Conservation (phyloP, 805 yeast genomes). For the Tetrapisispora iriomotensis region DNA sequence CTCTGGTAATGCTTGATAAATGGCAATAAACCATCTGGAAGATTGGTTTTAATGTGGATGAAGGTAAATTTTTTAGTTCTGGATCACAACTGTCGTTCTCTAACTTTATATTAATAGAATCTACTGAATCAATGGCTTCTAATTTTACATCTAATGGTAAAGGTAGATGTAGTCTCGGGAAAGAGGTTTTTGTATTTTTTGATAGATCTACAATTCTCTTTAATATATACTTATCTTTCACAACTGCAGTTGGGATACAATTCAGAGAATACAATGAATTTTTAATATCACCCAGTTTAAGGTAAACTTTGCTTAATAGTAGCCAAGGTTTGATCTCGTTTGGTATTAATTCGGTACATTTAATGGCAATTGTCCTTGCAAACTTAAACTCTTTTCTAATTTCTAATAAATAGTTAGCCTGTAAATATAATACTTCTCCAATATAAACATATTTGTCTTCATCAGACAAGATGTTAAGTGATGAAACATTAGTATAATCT, state of each 20-base stretch:
- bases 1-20: constrained; percentile 49
- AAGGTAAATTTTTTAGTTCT: constrained; percentile 48
- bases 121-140: constrained; percentile 53
- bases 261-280: constrained; percentile 60
- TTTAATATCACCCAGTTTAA: constrained; percentile 51
- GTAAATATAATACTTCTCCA: constrained; percentile 17
- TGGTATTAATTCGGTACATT: constrained; percentile 52
- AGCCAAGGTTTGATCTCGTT: constrained; percentile 68
- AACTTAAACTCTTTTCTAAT: constrained; percentile 12
- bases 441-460: constrained; percentile 7
- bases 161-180: constrained; percentile 46
- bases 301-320: constrained; percentile 48
- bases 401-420: constrained; percentile 15
- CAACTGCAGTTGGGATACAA: constrained; percentile 61
- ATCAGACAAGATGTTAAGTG: constrained; percentile 3
- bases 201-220: constrained; percentile 42
- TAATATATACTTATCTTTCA: constrained; percentile 54
- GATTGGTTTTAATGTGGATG: constrained; percentile 50
- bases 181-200: constrained; percentile 6
- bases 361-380: constrained; percentile 13
- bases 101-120: constrained; percentile 46
- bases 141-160: constrained; percentile 61
- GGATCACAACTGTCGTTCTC: constrained; percentile 59
- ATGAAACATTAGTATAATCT: constrained; percentile 4
- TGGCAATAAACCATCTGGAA: constrained; percentile 47